Base-by-base conservation (phyloP, 495 filamentous ascomycete genomes). In the Penicillium roqueforti region DNA sequence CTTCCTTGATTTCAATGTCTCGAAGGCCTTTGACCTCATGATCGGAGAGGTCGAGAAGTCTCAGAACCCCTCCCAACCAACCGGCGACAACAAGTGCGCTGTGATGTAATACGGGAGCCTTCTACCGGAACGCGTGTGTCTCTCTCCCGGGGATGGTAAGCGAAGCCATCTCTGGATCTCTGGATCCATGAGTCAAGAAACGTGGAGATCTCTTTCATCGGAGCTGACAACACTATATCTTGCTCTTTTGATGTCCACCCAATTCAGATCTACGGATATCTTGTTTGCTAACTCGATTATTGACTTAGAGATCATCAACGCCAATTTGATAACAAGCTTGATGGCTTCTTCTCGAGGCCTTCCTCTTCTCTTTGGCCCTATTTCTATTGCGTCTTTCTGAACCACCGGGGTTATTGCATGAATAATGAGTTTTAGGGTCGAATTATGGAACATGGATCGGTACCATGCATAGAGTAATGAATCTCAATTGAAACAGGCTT, bases 31-130 rank as follows among this genome's bases (percentile, higher is more conserved):
- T 66, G 92, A 97, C 69, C 78, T 95, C 47, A 87, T 97, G 76
- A 92, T 99, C 61, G 88, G 82, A 38, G 87, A 97, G 76, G 87
- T 99, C 53, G 95, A 99, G 75, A 96, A 95, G 71, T 82, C 83
- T 4, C 89, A 96, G 71, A 96, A 95, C 68, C 93, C 95, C 3
- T 83, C 81, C 47, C 87, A 95, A 74, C 86, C 89, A 0, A 68
- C 89, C 9, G 86, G 84, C 29, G 86, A 83, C 11, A 85, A 82
- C 48, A 96, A 91, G 70, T 98, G 93, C 65, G 56, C 65, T 50
- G 63, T 97, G 53, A 97, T 98, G 93, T 98, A 69, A 78, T 51
- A 45, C 14, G 16, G n/a, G 8, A 19, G 19, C 18, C 23, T 29
- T 18, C 13, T 38, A 19, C 20, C 28, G 36, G 34, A 18, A 40